phyloP scores from a whole-genome alignment of 2,329 filamentous ascomycete species.

The Mycosphaerella arachidis region DNA sequence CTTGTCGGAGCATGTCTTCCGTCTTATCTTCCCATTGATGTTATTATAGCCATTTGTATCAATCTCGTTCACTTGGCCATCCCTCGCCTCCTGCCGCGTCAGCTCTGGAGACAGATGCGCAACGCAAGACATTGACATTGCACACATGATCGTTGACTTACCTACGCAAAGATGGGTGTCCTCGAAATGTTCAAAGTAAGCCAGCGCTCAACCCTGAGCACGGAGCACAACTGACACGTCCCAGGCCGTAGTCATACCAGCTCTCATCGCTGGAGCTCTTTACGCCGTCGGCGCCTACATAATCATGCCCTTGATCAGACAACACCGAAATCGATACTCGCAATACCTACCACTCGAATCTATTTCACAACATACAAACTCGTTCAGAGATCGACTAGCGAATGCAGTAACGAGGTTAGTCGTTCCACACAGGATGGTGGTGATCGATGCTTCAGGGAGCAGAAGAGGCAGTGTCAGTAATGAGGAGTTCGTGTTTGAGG shows the following conservation, averaged over 20 bases:
- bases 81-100: not conserved
- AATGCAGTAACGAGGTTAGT: conserved; percentile 34
- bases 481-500: conserved; percentile 39
- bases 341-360: conserved; percentile 39
- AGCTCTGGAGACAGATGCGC: not conserved
- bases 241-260: conserved; percentile 44
- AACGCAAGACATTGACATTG: not conserved
- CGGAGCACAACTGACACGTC: conserved; percentile 1
- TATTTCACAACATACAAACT: conserved; percentile 26
- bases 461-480: conserved; percentile 20
- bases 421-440: conserved; percentile 26
- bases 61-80: not conserved
- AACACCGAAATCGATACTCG: conserved; percentile 42
- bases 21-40: not conserved
- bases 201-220: not conserved
- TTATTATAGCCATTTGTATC: not conserved
- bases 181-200: conserved; percentile 25
- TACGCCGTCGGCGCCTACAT: conserved; percentile 40
- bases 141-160: not conserved
- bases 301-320: conserved; percentile 42
- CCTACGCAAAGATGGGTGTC: conserved; percentile 17
- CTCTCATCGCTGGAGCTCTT: conserved; percentile 40
- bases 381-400: conserved; percentile 32
- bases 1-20: not conserved
- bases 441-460: conserved; percentile 29